Evolutionary conservation across 495 filamentous ascomycete species (phyloP), one percentile per base, ranked within the genome.

Genomic region (Patellaria atrata): DNA sequence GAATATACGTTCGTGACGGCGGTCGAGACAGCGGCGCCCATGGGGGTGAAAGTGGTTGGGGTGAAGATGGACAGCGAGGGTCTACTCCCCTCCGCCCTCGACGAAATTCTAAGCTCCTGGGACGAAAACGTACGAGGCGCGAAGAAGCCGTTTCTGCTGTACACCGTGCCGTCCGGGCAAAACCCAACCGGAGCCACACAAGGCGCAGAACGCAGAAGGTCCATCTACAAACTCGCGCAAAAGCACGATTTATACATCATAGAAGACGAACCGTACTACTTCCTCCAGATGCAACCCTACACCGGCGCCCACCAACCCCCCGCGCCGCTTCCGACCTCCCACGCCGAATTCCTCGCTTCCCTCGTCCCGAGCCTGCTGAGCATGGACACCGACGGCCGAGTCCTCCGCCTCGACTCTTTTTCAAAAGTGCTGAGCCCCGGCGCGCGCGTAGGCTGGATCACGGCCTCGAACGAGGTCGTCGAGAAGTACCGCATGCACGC

Each of bases 231-330:
- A 9, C 67, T 93, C 10, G 74, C 73, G 18, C 73, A 76, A 53
- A 79, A 81, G 57, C 80, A 92, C 52, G 82, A 93, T 50, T 36
- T 94, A 28, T 77, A 71, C 56, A 86, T 96, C 54, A 50, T 96
- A 41, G 87, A 96, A 58, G 87, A 96, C 53, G 87, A 96, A 52
- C 87, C 87, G n/a, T 94, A 94, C 38, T 68, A 82, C 55, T 97
- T 87, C 63, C 65, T 97, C 32, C 89, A 97, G 61, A 94, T 97
- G 84, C 73, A 82, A 52, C 74, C 82, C 1, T 89, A 86, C 57
- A 64, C 64, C 10, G 70, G 71, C 16, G 52, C 62, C 19, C 56
- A 65, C 33, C 54, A 57, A 13, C 54, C 61, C 3, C 59, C 70
- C 3, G 55, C 59, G 2, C 67, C 71, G 13, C 63, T 68, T 0